Conservation (phyloP, 257 asterid genomes). For the Primulina tabacum region DNA sequence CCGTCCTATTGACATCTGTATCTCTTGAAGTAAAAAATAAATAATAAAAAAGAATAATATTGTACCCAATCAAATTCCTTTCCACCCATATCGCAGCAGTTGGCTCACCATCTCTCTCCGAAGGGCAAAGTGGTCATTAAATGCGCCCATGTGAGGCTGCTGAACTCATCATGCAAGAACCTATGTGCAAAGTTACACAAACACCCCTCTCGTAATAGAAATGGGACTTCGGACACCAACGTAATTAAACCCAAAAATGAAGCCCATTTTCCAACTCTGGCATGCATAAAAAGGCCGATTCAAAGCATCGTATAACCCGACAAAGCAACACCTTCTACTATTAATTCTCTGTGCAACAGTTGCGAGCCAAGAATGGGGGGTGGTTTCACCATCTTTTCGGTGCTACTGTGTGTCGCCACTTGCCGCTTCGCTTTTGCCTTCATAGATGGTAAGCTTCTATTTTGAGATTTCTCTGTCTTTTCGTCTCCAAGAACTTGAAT, state of each 20-base stretch:
- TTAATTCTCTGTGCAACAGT: constrained; percentile 2
- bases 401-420: constrained; percentile 43
- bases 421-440: constrained; percentile 44
- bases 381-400: constrained; percentile 33
- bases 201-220: constrained; percentile 4
- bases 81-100: not conserved
- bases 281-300: constrained; percentile 65
- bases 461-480: not conserved
- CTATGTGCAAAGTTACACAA: not conserved
- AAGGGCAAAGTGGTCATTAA: constrained; percentile 25
- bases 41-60: too few species aligned
- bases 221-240: constrained; percentile 23
- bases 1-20: too few species aligned
- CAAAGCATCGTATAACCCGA: constrained; percentile 18
- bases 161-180: constrained; percentile 26
- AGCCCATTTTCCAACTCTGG: constrained; percentile 29
- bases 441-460: constrained; percentile 54
- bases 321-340: not conserved
- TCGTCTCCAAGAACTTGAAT: not conserved
- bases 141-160: constrained; percentile 42
- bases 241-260: constrained; percentile 35
- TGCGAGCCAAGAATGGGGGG: constrained; percentile 35
- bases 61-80: too few species aligned
- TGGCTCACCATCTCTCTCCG: not conserved
- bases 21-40: not conserved